phyloP scores from a whole-genome alignment of 1,284 basidiomycete genomes.

The Rhodotorula sp. region DNA sequence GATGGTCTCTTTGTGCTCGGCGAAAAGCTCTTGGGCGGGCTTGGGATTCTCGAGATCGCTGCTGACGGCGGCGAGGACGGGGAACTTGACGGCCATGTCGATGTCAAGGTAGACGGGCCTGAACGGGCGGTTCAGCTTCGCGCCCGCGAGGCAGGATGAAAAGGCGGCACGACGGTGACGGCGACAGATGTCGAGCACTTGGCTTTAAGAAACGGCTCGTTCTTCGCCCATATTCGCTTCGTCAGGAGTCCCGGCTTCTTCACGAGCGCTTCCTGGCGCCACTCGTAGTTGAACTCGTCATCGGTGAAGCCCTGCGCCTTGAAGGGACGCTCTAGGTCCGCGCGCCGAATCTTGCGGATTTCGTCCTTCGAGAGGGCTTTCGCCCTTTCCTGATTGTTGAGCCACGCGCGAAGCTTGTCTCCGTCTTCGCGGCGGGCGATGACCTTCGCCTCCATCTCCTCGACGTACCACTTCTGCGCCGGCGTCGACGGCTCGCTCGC shows the following conservation, averaged over 20 bases:
- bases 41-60: not conserved
- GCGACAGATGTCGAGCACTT: not conserved
- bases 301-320: not conserved
- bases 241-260: conserved; percentile 3
- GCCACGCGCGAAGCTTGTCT: not conserved
- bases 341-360: not conserved
- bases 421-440: not conserved
- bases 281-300: not conserved
- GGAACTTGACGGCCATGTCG: not conserved
- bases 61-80: not conserved
- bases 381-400: not conserved
- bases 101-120: not conserved
- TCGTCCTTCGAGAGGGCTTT: conserved; percentile 4
- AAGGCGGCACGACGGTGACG: not conserved
- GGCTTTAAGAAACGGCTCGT: not conserved
- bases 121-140: not conserved
- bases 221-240: not conserved
- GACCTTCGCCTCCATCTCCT: not conserved
- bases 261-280: not conserved
- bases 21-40: not conserved
- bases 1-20: not conserved
- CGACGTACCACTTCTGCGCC: not conserved
- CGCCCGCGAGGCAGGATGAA: too few relatives aligned
- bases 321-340: conserved; percentile 6
- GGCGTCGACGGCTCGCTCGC: not conserved